Evolutionary conservation across 768 basidiomycete species (phyloP).

Genomic region (Boletus vinaceobasis): DNA sequence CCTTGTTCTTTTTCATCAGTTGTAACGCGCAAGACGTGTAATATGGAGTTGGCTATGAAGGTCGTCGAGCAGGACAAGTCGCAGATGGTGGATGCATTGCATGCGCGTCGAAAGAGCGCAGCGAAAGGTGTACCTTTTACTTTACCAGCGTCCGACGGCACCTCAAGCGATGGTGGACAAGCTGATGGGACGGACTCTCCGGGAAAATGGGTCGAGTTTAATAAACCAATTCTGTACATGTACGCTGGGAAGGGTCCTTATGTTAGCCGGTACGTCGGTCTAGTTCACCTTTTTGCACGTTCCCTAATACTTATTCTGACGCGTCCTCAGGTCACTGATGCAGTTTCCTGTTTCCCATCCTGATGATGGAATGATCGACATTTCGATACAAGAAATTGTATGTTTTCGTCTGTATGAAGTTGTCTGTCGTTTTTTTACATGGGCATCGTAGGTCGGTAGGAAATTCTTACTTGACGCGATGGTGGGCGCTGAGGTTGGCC

Average conservation of each 20-base stretch:
- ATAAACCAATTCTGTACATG: constrained; percentile 64
- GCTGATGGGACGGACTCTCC: constrained; percentile 32
- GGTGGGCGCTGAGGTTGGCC: constrained; percentile 60
- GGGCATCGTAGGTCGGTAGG: constrained; percentile 33
- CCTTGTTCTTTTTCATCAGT: constrained; percentile 37
- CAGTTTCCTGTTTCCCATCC: constrained; percentile 81
- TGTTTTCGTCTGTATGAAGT: constrained; percentile 13
- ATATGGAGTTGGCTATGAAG: constrained; percentile 68
- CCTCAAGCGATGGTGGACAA: constrained; percentile 10
- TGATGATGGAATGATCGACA: constrained; percentile 74
- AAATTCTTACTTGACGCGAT: constrained; percentile 50
- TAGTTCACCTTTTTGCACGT: background rate
- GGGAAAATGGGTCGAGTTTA: constrained; percentile 67
- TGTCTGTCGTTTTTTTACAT: background rate
- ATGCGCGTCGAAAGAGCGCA: constrained; percentile 34
- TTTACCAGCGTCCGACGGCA: constrained; percentile 11
- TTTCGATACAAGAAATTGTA: constrained; percentile 64
- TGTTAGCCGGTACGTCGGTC: constrained; percentile 50
- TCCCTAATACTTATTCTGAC: background rate
- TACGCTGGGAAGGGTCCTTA: constrained; percentile 81
- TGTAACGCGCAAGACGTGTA: constrained; percentile 57
- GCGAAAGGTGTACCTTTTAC: constrained; percentile 10
- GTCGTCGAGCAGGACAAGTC: constrained; percentile 66
- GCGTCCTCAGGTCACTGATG: constrained; percentile 60
- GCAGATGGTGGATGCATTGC: constrained; percentile 58